A percentile compares a stretch with the other conserved stretches of the same genome.
phyloP scores from a whole-genome alignment of 495 filamentous ascomycete genomes.

The Clohesyomyces aquaticus region DNA sequence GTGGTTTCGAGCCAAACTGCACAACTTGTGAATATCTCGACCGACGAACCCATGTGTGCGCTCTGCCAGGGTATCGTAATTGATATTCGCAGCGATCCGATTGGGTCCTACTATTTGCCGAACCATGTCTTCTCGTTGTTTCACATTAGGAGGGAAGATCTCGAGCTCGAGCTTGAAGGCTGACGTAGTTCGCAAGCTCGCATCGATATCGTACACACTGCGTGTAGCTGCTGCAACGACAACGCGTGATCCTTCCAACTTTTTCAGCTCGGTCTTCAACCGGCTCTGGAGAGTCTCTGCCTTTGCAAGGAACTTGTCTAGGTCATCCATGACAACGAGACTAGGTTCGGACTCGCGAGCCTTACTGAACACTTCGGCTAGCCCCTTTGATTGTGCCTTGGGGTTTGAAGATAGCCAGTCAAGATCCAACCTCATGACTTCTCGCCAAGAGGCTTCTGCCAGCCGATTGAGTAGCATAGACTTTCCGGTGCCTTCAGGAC shows the following conservation, averaged over 20 bases:
- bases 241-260: conserved; percentile 52
- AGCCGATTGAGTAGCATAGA: conserved; percentile 69
- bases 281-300: conserved; percentile 43
- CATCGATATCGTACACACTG: conserved; percentile 74
- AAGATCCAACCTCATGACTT: conserved; percentile 62
- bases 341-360: conserved; percentile 75
- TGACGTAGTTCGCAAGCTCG: conserved; percentile 51
- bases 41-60: conserved; percentile 73
- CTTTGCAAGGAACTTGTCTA: conserved; percentile 75
- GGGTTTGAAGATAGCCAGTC: conserved; percentile 55
- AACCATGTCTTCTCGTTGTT: conserved; percentile 64
- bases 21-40: conserved; percentile 54
- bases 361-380: conserved; percentile 68
- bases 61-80: conserved; percentile 50
- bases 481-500: conserved; percentile 83
- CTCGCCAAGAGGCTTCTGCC: conserved; percentile 69
- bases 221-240: conserved; percentile 76
- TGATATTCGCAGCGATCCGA: conserved; percentile 39
- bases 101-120: conserved; percentile 28
- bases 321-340: conserved; percentile 78
- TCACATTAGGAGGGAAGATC: conserved; percentile 72
- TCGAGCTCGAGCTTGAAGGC: conserved; percentile 64
- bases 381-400: conserved; percentile 49
- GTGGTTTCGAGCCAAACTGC: conserved; percentile 24
- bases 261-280: conserved; percentile 52